These are phyloP conservation scores for Leccinum barrowsii DNA, from an alignment of 768 basidiomycete genomes.

Conservation along the genomic window DNA sequence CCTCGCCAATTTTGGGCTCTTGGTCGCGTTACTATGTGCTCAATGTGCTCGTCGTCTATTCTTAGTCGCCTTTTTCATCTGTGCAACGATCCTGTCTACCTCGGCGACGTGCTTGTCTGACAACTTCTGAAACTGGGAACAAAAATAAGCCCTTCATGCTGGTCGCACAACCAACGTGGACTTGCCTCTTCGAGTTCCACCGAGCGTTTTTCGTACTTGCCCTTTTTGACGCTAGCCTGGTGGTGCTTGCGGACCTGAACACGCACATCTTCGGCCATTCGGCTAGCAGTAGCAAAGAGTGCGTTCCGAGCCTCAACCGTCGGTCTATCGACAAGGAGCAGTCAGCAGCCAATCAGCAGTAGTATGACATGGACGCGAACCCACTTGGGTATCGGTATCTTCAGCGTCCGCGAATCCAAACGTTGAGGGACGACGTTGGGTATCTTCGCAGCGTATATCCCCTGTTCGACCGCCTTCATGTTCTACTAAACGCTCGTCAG, in stretches of 20 bases:
- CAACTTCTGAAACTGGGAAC: slow-evolving; percentile 68
- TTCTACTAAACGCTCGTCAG: slow-evolving; percentile 47
- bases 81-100: slow-evolving; percentile 61
- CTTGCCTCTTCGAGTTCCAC: slow-evolving; percentile 62
- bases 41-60: slow-evolving; percentile 82
- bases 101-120: slow-evolving; percentile 59
- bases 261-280: slow-evolving; percentile 72
- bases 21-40: slow-evolving; percentile 71
- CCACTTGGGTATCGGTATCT: slow-evolving; percentile 78
- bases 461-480: slow-evolving; percentile 71
- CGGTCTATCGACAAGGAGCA: slow-evolving; percentile 43
- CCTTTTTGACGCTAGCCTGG: slow-evolving; percentile 61
- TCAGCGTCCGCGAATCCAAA: slow-evolving; percentile 67
- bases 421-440: slow-evolving; percentile 71
- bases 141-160: background rate
- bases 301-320: slow-evolving; percentile 69
- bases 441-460: slow-evolving; percentile 70
- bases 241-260: slow-evolving; percentile 73
- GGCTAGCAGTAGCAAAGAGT: slow-evolving; percentile 51
- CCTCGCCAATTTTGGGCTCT: slow-evolving; percentile 85
- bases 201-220: slow-evolving; percentile 66
- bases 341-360: background rate
- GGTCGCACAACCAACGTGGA: background rate
- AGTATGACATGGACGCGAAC: slow-evolving; percentile 4
- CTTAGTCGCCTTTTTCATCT: slow-evolving; percentile 71